phyloP scores from a whole-genome alignment of 257 asterid genomes.

The Solanum virginianum region DNA sequence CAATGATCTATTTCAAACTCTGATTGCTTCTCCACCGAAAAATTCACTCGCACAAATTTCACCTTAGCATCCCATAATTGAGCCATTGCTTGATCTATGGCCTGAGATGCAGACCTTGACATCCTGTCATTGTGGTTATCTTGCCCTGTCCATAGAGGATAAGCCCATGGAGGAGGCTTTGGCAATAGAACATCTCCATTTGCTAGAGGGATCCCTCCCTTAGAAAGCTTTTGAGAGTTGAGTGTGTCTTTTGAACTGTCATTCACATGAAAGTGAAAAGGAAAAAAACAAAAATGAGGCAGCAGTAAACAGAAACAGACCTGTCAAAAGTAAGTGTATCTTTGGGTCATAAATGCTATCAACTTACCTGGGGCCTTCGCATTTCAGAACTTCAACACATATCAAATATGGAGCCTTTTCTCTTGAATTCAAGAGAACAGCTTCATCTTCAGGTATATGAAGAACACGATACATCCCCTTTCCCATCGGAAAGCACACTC shows the following conservation, averaged over 20 bases:
- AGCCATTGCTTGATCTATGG: constrained; percentile 97
- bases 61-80: constrained; percentile 83
- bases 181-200: constrained; percentile 93
- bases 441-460: constrained; percentile 97
- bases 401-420: constrained; percentile 98
- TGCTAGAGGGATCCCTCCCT: constrained; percentile 96
- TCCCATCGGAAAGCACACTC: constrained; percentile 92
- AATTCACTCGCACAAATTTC: constrained; percentile 34
- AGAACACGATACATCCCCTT: constrained; percentile 95
- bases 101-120: constrained; percentile 92
- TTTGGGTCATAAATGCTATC: background rate
- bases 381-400: constrained; percentile 85
- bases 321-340: background rate
- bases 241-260: constrained; percentile 64
- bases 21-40: constrained; percentile 51
- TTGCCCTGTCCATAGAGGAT: constrained; percentile 75
- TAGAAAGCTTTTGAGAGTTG: constrained; percentile 74
- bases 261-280: constrained; percentile 12
- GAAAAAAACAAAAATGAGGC: background rate
- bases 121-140: constrained; percentile 81
- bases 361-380: constrained; percentile 73
- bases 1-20: constrained; percentile 3
- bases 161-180: constrained; percentile 99
- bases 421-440: constrained; percentile 94
- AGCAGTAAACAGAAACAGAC: background rate